Evolutionary conservation across 1,139 yeast species (phyloP).

Genomic region (Ogataea hybrid): DNA sequence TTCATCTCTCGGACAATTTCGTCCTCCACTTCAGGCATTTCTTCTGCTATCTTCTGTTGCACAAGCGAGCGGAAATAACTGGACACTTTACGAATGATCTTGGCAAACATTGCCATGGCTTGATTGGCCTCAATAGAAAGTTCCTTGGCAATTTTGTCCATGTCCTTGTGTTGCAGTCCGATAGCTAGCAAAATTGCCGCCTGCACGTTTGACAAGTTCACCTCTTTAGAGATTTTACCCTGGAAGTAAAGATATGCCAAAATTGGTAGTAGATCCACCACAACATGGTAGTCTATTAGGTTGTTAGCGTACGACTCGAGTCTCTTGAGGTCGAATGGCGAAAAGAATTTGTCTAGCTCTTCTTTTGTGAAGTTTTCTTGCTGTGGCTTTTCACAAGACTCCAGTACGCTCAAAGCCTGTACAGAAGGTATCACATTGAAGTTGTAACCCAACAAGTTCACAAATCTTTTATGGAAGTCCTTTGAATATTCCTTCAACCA

Average conservation of each 20-base stretch:
- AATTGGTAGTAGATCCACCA: conserved; percentile 85
- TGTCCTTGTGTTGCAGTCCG: conserved; percentile 87
- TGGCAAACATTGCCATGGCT: conserved; percentile 96
- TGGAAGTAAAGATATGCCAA: conserved; percentile 69
- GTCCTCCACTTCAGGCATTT: conserved; percentile 61
- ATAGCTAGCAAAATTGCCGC: conserved; percentile 89
- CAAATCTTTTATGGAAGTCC: conserved; percentile 89
- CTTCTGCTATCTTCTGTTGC: conserved; percentile 64
- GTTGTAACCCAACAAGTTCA: conserved; percentile 77
- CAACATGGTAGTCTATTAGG: conserved; percentile 90
- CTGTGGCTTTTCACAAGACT: conserved; percentile 47
- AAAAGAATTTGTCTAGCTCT: conserved; percentile 66
- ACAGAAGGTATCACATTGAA: conserved; percentile 78
- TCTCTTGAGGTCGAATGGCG: conserved; percentile 94
- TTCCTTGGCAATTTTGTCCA: conserved; percentile 77
- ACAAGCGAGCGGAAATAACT: conserved; percentile 66
- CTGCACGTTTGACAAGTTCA: conserved; percentile 82
- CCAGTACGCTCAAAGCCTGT: conserved; percentile 80
- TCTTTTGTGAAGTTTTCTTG: conserved; percentile 35
- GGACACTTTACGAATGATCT: conserved; percentile 81
- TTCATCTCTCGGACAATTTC: conserved; percentile 61
- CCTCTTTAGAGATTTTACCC: conserved; percentile 53
- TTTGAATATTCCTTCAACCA: conserved; percentile 83
- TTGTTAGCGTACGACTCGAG: conserved; percentile 93
- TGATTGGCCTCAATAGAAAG: conserved; percentile 84